Conservation (phyloP, 2,329 filamentous ascomycete species). For the Fusarium agapanthi region DNA sequence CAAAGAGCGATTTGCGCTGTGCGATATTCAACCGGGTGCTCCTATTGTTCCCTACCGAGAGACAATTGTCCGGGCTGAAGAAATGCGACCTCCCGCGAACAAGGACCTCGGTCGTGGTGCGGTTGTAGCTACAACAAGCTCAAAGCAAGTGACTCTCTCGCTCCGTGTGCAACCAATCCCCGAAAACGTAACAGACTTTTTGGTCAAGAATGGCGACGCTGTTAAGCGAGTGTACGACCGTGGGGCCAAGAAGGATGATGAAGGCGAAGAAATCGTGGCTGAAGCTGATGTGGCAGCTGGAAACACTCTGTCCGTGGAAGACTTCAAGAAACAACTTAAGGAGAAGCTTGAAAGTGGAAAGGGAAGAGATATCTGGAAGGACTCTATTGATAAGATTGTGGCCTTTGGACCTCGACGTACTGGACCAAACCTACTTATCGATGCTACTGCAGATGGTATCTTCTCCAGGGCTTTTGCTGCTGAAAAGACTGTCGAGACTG, state of each 20-base stretch:
- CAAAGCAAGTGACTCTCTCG: conserved; percentile 83
- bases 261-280: conserved; percentile 55
- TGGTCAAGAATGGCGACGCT: conserved; percentile 80
- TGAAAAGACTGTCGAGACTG: conserved; percentile 44
- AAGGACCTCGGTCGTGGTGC: conserved; percentile 86
- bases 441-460: conserved; percentile 76
- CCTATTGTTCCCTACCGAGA: conserved; percentile 97
- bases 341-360: conserved; percentile 75
- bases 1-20: conserved; percentile 89
- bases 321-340: conserved; percentile 80
- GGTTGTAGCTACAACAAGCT: conserved; percentile 78
- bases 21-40: conserved; percentile 92
- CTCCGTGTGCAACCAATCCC: conserved; percentile 84
- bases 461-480: conserved; percentile 74
- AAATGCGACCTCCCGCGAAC: conserved; percentile 91
- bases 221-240: conserved; percentile 83
- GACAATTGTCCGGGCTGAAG: conserved; percentile 84
- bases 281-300: conserved; percentile 68
- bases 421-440: conserved; percentile 90
- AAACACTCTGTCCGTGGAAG: conserved; percentile 72
- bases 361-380: conserved; percentile 78
- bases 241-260: conserved; percentile 54
- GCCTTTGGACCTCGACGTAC: conserved; percentile 87
- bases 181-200: conserved; percentile 80
- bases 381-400: conserved; percentile 80